Evolutionary conservation across 352 stramenopile genomes (phyloP).

Genomic region (Globisporangium nunn): DNA sequence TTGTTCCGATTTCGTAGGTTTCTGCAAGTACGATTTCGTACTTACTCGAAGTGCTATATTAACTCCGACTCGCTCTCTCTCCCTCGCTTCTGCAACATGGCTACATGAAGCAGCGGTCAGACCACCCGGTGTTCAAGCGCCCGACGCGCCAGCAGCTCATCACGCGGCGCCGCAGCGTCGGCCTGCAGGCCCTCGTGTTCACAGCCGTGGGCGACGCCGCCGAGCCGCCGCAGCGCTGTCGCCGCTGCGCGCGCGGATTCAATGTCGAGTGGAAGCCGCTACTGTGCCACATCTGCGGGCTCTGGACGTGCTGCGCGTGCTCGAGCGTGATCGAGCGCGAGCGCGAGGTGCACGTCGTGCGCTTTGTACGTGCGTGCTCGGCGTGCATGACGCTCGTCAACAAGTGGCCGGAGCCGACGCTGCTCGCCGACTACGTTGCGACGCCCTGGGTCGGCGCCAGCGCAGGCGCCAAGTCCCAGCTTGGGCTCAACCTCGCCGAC

Average conservation of each 20-base stretch:
- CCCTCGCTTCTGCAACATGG: conserved; percentile 2
- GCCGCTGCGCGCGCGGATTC: conserved; percentile 38
- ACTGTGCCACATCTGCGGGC: conserved; percentile 44
- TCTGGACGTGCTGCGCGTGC: conserved; percentile 43
- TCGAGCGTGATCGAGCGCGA: conserved; percentile 50
- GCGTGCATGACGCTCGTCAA: conserved; percentile 37
- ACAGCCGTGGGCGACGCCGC: conserved; percentile 2
- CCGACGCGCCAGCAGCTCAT: conserved; percentile 44
- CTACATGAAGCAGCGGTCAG: conserved; percentile 4
- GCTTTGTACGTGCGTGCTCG: conserved; percentile 42
- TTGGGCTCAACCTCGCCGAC: conserved; percentile 40
- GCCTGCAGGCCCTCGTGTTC: conserved; percentile 39
- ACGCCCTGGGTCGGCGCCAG: conserved; percentile 25
- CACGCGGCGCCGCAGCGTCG: conserved; percentile 36
- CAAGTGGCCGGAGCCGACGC: conserved; percentile 39
- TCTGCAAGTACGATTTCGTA: background rate
- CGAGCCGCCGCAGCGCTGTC: conserved; percentile 19
- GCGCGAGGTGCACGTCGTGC: conserved; percentile 32
- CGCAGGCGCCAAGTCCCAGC: conserved; percentile 26
- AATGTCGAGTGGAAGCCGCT: conserved; percentile 38
- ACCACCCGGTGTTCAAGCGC: conserved; percentile 51
- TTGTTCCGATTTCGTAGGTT: too few relatives aligned
- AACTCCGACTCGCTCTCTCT: too few relatives aligned
- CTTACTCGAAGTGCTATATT: background rate
- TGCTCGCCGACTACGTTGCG: conserved; percentile 21